A percentile compares a stretch with the other conserved stretches of the same genome.
Evolutionary conservation across 345 rosid genomes (phyloP).

Genomic region (Moricandia moricandioides): DNA sequence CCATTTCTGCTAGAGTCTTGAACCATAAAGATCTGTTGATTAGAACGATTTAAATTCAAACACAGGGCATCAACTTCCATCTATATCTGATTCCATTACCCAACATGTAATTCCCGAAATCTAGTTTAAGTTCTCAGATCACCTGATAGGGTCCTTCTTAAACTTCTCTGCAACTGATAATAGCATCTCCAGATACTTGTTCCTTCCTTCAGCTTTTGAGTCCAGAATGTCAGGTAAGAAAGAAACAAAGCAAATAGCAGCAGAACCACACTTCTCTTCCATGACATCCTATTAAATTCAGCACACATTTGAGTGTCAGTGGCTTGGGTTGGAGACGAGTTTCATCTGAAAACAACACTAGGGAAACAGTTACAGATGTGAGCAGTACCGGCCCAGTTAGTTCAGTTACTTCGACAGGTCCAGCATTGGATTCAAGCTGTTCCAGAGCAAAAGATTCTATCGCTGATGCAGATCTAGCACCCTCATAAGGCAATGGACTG

Average conservation of each 20-base stretch:
- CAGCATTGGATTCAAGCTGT: conserved; percentile 80
- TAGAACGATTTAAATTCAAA: background rate
- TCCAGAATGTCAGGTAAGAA: conserved; percentile 96
- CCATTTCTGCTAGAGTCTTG: background rate
- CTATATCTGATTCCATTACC: background rate
- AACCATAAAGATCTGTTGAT: background rate
- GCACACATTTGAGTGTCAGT: background rate
- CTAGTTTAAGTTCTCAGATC: background rate
- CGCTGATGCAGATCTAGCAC: conserved; percentile 86
- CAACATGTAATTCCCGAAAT: background rate
- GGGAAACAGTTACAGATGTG: background rate
- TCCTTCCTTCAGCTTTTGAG: conserved; percentile 95
- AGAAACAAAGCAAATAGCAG: conserved; percentile 92
- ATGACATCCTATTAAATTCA: conserved; percentile 56
- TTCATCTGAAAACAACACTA: background rate
- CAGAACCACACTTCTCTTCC: conserved; percentile 88
- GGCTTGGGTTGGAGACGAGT: background rate
- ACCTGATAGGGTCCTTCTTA: conserved; percentile 86
- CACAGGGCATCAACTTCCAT: background rate
- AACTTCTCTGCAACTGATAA: conserved; percentile 84
- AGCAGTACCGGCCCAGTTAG: conserved; percentile 66
- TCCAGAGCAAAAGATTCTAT: conserved; percentile 86
- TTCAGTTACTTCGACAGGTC: conserved; percentile 86
- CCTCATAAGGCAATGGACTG: conserved; percentile 72
- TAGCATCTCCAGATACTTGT: conserved; percentile 66